These are phyloP conservation scores for Peltaster fructicola DNA, from an alignment of 2,329 filamentous ascomycete species.

Conservation along the genomic window DNA sequence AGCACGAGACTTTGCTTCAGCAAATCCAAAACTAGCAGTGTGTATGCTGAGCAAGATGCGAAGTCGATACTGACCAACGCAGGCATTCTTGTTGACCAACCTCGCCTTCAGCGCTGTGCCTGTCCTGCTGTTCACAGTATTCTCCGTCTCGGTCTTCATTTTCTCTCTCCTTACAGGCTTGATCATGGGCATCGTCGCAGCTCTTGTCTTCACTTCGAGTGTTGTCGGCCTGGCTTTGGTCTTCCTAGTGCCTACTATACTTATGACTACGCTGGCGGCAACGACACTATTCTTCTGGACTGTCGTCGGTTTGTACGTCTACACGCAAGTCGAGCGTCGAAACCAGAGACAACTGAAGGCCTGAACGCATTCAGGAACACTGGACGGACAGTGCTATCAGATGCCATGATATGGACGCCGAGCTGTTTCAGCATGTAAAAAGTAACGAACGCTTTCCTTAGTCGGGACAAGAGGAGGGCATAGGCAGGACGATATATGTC, in stretches of 20 bases:
- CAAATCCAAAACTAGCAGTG: conserved; percentile 55
- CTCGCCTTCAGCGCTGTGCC: conserved; percentile 48
- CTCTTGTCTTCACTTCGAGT: conserved; percentile 46
- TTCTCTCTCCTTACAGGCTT: conserved; percentile 46
- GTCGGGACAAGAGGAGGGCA: no score
- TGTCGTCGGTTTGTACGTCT: conserved; percentile 38
- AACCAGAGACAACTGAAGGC: no score
- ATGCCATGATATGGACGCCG: no score
- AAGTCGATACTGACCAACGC: conserved; percentile 5
- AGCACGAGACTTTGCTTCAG: conserved; percentile 37
- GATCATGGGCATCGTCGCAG: conserved; percentile 31
- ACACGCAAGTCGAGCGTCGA: no score
- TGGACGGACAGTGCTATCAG: no score
- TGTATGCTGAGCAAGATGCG: conserved; percentile 14
- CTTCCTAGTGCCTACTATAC: conserved; percentile 49
- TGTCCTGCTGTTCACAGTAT: conserved; percentile 48
- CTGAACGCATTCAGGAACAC: no score
- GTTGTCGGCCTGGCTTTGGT: conserved; percentile 49
- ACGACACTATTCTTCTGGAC: conserved; percentile 52
- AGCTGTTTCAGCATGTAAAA: no score
- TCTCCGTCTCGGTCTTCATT: conserved; percentile 43
- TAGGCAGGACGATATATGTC: no score
- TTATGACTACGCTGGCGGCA: conserved; percentile 45
- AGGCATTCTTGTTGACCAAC: conserved; percentile 54
- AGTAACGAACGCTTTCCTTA: no score